Percentiles rank a stretch among this genome's conserved stretches.
Conservation (phyloP, 2,329 filamentous ascomycete genomes). For the Leptodontidium sp. region DNA sequence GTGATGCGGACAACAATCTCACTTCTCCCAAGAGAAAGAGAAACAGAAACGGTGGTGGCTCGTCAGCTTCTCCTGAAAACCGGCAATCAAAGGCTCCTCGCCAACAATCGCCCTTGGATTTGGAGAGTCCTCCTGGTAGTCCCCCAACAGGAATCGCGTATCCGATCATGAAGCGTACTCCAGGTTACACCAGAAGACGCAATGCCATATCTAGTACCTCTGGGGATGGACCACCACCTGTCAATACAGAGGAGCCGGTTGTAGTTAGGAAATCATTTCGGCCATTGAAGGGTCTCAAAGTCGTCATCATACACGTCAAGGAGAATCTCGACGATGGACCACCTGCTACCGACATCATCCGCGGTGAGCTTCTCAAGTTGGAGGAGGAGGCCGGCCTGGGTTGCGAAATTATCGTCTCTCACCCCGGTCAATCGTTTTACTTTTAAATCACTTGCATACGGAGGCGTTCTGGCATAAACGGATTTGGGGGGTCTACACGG, state of each 20-base stretch:
- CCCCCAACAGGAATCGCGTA: not conserved
- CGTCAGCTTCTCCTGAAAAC: not conserved
- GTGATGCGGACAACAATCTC: not conserved
- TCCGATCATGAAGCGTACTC: not conserved
- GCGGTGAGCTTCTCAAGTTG: conserved; percentile 72
- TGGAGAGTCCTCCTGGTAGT: not conserved
- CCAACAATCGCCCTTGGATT: not conserved
- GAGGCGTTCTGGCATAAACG: not conserved
- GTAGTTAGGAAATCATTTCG: not conserved
- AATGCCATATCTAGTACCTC: not conserved
- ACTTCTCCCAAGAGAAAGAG: conserved; percentile 41
- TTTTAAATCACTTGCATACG: conserved; percentile 31
- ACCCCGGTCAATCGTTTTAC: conserved; percentile 65
- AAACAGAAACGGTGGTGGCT: conserved; percentile 40
- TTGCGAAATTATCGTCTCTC: conserved; percentile 80
- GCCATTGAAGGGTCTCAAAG: conserved; percentile 71
- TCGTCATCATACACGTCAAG: conserved; percentile 95
- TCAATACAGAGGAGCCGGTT: not conserved
- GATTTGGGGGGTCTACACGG: not conserved
- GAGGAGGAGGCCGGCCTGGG: conserved; percentile 67
- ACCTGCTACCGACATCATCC: conserved; percentile 69
- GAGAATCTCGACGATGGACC: conserved; percentile 80
- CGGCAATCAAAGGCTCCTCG: not conserved
- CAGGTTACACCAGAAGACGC: not conserved
- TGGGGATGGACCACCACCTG: not conserved